Conservation (phyloP, 805 yeast genomes). For the Wickerhamomyces mucosus region DNA sequence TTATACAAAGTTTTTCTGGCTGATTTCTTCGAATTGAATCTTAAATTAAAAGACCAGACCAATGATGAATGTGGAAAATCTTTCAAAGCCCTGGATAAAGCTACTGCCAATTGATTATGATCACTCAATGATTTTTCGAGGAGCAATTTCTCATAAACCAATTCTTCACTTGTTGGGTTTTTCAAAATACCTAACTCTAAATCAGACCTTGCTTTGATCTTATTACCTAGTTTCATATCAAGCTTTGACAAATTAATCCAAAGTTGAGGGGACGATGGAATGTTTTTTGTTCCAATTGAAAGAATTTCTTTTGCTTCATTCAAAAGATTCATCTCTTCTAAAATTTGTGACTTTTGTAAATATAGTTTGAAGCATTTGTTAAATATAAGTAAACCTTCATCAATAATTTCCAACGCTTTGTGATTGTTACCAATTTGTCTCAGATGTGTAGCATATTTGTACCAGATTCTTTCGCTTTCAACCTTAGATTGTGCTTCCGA, state of each 20-base stretch:
- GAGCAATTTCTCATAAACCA: constrained; percentile 50
- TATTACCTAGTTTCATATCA: constrained; percentile 30
- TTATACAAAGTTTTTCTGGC: constrained; percentile 48
- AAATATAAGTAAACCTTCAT: constrained; percentile 38
- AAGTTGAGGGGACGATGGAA: constrained; percentile 34
- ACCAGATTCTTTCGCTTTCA: constrained; percentile 45
- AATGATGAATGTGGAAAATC: constrained; percentile 46
- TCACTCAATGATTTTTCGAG: constrained; percentile 49
- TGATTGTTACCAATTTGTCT: constrained; percentile 28
- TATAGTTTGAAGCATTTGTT: constrained; percentile 45
- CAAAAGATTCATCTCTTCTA: constrained; percentile 22
- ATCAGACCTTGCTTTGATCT: constrained; percentile 58
- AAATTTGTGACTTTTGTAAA: constrained; percentile 55
- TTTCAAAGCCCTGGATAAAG: constrained; percentile 50
- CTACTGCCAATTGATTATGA: constrained; percentile 38
- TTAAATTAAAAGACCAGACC: constrained; percentile 60
- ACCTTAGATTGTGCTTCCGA: constrained; percentile 27
- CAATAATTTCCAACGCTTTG: constrained; percentile 30
- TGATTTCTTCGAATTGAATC: constrained; percentile 33
- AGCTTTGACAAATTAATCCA: constrained; percentile 47
- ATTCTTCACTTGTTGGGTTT: constrained; percentile 35
- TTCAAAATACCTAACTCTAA: constrained; percentile 56
- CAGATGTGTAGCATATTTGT: constrained; percentile 45
- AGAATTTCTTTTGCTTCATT: constrained; percentile 38
- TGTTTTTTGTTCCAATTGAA: constrained; percentile 36